These are phyloP conservation scores for Hypoxylon cercidicola DNA, from an alignment of 495 filamentous ascomycete genomes.

Conservation along the genomic window DNA sequence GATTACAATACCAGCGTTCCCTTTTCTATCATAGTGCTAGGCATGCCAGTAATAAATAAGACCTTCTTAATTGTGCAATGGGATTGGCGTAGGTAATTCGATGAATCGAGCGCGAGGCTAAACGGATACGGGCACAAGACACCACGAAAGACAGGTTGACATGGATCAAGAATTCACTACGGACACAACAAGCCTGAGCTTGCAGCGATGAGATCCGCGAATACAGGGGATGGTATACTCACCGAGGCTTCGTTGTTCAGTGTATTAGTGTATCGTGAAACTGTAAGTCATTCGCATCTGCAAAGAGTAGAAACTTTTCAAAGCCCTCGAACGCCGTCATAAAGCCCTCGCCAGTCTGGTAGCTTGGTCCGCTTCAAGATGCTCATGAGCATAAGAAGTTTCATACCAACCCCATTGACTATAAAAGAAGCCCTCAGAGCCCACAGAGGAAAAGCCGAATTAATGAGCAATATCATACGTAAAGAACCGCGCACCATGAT, in stretches of 20 bases:
- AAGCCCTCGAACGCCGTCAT: conserved; percentile 46
- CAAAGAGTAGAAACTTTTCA: conserved; percentile 25
- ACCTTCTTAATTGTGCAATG: too few species aligned
- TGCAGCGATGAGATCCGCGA: conserved; percentile 14
- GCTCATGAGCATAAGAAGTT: conserved; percentile 51
- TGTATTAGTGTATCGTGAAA: conserved; percentile 15
- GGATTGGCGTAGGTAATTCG: too few species aligned
- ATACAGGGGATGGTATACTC: conserved; percentile 36
- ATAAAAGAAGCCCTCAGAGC: conserved; percentile 52
- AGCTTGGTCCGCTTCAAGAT: conserved; percentile 48
- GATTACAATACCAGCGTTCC: background rate
- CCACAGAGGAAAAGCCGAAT: conserved; percentile 55
- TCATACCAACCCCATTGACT: conserved; percentile 54
- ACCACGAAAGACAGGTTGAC: background rate
- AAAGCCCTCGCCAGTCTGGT: conserved; percentile 47
- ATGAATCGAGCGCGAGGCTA: too few species aligned
- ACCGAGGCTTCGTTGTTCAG: conserved; percentile 19
- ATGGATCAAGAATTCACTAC: conserved; percentile 7
- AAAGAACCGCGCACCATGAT: conserved; percentile 42
- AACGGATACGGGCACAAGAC: too few species aligned
- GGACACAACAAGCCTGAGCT: conserved; percentile 11
- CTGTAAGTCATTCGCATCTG: conserved; percentile 26
- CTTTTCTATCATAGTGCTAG: too few species aligned
- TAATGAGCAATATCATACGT: conserved; percentile 34
- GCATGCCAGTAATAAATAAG: too few species aligned